Evolutionary conservation across 176 grass and related monocot genomes (phyloP).

Genomic region (Triticum urartu): DNA sequence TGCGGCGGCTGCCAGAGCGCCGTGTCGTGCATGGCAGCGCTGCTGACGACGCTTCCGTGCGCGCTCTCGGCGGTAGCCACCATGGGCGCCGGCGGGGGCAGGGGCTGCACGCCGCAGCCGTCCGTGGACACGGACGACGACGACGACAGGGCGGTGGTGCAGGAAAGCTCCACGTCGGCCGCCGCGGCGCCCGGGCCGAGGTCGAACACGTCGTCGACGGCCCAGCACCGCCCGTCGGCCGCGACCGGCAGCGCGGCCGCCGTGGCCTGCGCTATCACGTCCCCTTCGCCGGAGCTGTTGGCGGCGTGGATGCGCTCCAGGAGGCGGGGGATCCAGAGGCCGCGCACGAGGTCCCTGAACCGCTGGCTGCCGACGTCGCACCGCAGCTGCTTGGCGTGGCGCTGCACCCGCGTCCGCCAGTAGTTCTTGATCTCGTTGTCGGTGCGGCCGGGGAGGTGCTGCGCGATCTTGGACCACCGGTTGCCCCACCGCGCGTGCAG

Average conservation of each 20-base stretch:
- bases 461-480: conserved; percentile 97
- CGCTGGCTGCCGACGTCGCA: conserved; percentile 92
- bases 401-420: conserved; percentile 92
- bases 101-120: conserved; percentile 10
- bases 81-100: neutral
- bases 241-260: neutral
- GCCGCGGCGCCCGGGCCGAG: neutral
- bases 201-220: conserved; percentile 11
- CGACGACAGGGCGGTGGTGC: conserved; percentile 42
- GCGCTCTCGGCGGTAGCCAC: conserved; percentile 16
- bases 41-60: conserved; percentile 7
- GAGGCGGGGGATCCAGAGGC: conserved; percentile 94
- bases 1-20: conserved; percentile 12
- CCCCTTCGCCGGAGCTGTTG: neutral
- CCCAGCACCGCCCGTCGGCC: neutral
- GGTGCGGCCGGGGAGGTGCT: conserved; percentile 77
- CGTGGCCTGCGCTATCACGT: neutral
- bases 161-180: conserved; percentile 36
- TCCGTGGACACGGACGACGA: conserved; percentile 41
- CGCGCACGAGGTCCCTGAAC: conserved; percentile 82
- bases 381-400: conserved; percentile 75
- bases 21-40: neutral
- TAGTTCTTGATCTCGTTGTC: conserved; percentile 99
- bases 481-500: conserved; percentile 95
- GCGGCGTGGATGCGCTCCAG: conserved; percentile 59